Evolutionary conservation across 805 yeast species (phyloP).

Genomic region (Torulaspora quercuum): DNA sequence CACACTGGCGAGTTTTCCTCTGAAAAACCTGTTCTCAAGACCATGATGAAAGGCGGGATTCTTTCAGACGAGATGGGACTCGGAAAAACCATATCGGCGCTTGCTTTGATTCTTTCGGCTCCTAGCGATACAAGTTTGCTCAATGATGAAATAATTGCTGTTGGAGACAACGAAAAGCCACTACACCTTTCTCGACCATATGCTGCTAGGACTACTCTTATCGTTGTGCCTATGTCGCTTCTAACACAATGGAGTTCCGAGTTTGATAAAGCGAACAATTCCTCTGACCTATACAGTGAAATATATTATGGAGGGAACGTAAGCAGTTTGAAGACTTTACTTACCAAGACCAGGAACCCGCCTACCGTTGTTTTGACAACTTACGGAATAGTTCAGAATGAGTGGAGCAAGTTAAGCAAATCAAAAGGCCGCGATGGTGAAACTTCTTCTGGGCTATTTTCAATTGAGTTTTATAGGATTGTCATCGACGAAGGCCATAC

Average conservation of each 20-base stretch:
- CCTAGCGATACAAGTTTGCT: constrained; percentile 54
- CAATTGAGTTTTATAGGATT: constrained; percentile 69
- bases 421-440: constrained; percentile 14
- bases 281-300: constrained; percentile 44
- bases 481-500: constrained; percentile 89
- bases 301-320: constrained; percentile 75
- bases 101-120: constrained; percentile 65
- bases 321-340: constrained; percentile 45
- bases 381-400: constrained; percentile 81
- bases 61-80: constrained; percentile 96
- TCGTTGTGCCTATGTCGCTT: constrained; percentile 87
- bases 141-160: too few relatives aligned
- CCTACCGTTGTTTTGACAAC: constrained; percentile 78
- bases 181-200: too few relatives aligned
- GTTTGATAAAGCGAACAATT: constrained; percentile 54
- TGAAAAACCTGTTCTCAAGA: constrained; percentile 60
- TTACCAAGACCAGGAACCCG: constrained; percentile 45
- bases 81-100: constrained; percentile 85
- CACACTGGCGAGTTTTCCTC: constrained; percentile 76
- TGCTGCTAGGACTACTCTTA: constrained; percentile 69
- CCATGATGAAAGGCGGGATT: constrained; percentile 73
- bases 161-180: too few relatives aligned
- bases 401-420: constrained; percentile 51
- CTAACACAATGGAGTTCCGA: constrained; percentile 90
- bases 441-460: constrained; percentile 54